A percentile compares a stretch with the other conserved stretches of the same genome.
Conservation (phyloP, 2,329 filamentous ascomycete species). For the Zarea fungicola region DNA sequence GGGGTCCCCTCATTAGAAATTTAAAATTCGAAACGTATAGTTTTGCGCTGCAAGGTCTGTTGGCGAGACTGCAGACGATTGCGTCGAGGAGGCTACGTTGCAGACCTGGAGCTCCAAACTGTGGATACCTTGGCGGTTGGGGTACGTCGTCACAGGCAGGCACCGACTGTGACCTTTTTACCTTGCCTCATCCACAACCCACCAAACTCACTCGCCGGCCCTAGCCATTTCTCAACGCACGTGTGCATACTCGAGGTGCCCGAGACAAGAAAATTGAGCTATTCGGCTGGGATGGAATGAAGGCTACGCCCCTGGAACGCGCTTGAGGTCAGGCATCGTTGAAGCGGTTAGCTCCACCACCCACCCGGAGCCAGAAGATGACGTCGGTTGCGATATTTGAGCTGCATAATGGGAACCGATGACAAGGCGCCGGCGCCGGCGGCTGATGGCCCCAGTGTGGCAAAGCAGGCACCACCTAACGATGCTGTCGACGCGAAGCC, state of each 20-base stretch:
- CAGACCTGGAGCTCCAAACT: constrained; percentile 6
- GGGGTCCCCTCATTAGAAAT: constrained; percentile 11
- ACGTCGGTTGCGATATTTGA: constrained; percentile 2
- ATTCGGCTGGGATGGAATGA: no score
- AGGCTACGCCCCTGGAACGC: constrained; percentile 1
- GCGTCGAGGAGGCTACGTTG: constrained; percentile 19
- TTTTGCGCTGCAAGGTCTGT: neutral
- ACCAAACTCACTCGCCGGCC: no score
- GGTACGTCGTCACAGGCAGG: neutral
- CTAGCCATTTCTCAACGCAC: no score
- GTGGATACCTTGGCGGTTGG: no score
- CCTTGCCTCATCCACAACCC: no score
- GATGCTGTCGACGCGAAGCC: constrained; percentile 32
- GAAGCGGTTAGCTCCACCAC: constrained; percentile 18
- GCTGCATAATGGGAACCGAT: constrained; percentile 13
- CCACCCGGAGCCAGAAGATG: constrained; percentile 18
- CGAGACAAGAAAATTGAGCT: no score
- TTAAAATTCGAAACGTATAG: constrained; percentile 10
- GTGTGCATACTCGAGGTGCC: no score
- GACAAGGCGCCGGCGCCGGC: constrained; percentile 32
- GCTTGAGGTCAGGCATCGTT: constrained; percentile 15
- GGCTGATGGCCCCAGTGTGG: constrained; percentile 44
- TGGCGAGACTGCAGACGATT: constrained; percentile 1
- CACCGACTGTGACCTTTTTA: neutral
- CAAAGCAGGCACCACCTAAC: constrained; percentile 44